Evolutionary conservation across 306 rosid genomes (phyloP), one percentile per base, ranked within the genome.

Genomic region (Psophocarpus tetragonolobus): DNA sequence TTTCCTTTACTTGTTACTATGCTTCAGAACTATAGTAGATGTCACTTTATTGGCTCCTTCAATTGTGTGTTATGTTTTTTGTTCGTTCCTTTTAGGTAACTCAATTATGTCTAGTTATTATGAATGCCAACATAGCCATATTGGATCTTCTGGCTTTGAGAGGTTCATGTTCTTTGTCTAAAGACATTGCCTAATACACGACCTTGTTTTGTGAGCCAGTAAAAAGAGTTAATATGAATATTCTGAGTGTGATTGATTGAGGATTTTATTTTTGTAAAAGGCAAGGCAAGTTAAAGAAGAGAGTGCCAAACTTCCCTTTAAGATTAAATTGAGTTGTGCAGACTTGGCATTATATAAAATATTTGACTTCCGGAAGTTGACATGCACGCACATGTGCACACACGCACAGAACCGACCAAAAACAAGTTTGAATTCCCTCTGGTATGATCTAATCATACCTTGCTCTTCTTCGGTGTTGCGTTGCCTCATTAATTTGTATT

Each of bases 91-190:
- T n/a, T n/a, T n/a, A n/a, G n/a, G n/a, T n/a, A n/a, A n/a, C n/a
- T n/a, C n/a, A n/a, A n/a, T n/a, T n/a, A n/a, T n/a, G n/a, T n/a
- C n/a, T n/a, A n/a, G n/a, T 80, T 3, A 20, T 80, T 27, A 39
- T 72, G 64, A 13, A 56, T 77, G 45, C 33, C 77, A 33, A 65
- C 44, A 26, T n/a, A n/a, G n/a, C n/a, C n/a, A n/a, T 66, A 35
- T 76, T 76, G 57, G 57, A 54, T 67, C n/a, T 53, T 78, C 56
- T 23, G 6, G 63, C 65, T 27, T 68, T 69, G 41, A 45, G 33
- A 69, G n/a, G n/a, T n/a, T n/a, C n/a, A n/a, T n/a, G n/a, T n/a
- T n/a, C n/a, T n/a, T n/a, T n/a, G n/a, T n/a, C n/a, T n/a, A n/a
- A n/a, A n/a, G n/a, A n/a, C n/a, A n/a, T n/a, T n/a, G n/a, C n/a